Conservation (phyloP, 1,284 basidiomycete genomes). For the Trametes pubescens region DNA sequence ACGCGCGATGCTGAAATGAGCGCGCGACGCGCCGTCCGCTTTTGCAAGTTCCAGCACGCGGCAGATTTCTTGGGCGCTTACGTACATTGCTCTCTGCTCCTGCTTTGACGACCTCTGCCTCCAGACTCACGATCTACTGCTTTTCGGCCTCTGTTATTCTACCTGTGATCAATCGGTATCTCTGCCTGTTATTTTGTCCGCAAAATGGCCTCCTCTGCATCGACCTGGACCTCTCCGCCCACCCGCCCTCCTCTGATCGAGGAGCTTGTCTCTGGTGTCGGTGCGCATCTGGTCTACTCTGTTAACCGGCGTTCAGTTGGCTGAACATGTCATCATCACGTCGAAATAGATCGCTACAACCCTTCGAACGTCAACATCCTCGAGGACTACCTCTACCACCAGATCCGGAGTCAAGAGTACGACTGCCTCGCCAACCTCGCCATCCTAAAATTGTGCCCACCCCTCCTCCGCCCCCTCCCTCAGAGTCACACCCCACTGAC, state of each 20-base stretch:
- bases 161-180: background rate
- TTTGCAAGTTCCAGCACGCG: background rate
- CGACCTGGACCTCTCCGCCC: constrained; percentile 73
- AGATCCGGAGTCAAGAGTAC: constrained; percentile 90
- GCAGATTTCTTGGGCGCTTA: constrained; percentile 26
- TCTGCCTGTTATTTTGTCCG: background rate
- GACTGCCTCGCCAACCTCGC: constrained; percentile 94
- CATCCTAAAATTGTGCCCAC: constrained; percentile 80
- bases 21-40: constrained; percentile 11
- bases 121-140: background rate
- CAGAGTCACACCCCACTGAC: background rate
- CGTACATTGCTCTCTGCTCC: constrained; percentile 5
- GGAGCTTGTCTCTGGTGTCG: constrained; percentile 91
- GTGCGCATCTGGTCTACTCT: constrained; percentile 55
- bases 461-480: constrained; percentile 14
- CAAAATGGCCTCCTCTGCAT: constrained; percentile 43
- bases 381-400: constrained; percentile 94
- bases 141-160: background rate
- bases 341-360: constrained; percentile 88
- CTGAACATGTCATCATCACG: background rate
- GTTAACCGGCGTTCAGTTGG: background rate
- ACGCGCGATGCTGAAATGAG: constrained; percentile 13
- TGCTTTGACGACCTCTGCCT: constrained; percentile 4
- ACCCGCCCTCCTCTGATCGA: constrained; percentile 88
- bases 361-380: constrained; percentile 92